Conservation (phyloP, 2,329 filamentous ascomycete genomes). For the Fusarium transvaalense region DNA sequence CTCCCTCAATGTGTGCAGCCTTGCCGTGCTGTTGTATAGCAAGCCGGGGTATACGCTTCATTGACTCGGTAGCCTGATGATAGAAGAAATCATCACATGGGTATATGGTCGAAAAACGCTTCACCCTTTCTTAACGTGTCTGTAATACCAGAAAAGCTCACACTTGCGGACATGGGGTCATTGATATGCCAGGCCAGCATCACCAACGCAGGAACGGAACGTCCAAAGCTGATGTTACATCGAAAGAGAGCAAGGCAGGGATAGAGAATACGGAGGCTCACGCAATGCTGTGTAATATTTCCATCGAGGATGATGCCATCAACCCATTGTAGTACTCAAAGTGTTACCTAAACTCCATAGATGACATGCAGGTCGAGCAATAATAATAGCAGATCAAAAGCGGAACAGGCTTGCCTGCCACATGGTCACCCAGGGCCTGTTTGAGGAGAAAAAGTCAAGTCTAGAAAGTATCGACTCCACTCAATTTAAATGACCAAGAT, state of each 20-base stretch:
- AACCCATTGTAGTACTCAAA: neutral
- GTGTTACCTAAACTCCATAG: neutral
- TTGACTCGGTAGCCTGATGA: too few relatives aligned
- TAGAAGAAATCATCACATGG: neutral
- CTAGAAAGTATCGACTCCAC: conserved; percentile 32
- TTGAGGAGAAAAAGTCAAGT: conserved; percentile 22
- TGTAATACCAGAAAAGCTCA: neutral
- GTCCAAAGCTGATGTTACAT: neutral
- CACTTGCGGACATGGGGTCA: neutral
- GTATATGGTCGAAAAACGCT: neutral
- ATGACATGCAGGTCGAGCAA: conserved; percentile 20
- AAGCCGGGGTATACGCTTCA: too few relatives aligned
- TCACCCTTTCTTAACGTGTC: neutral
- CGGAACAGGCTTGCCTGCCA: conserved; percentile 43
- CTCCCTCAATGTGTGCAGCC: too few relatives aligned
- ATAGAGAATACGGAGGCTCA: neutral
- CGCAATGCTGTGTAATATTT: conserved; percentile 1
- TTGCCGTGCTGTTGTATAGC: too few relatives aligned
- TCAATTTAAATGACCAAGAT: conserved; percentile 5
- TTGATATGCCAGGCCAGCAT: neutral
- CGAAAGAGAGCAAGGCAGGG: neutral
- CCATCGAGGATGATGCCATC: conserved; percentile 17
- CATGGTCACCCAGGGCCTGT: conserved; percentile 41
- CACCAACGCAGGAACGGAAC: neutral
- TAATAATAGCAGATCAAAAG: conserved; percentile 27